Evolutionary conservation across 2,329 filamentous ascomycete genomes (phyloP).

Genomic region (Xylaria sp.): DNA sequence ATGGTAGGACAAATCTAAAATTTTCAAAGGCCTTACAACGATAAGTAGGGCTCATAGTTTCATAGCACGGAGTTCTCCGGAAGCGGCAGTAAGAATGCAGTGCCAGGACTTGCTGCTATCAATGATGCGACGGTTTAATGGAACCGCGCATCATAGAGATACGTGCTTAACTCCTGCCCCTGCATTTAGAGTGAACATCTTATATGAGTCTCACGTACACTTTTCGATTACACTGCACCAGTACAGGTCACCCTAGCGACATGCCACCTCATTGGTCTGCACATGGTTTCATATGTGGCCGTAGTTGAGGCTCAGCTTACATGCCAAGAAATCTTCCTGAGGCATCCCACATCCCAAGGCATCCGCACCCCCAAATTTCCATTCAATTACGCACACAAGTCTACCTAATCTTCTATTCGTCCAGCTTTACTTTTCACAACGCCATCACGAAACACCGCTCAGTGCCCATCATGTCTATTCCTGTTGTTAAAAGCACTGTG

Average conservation of each 20-base stretch:
- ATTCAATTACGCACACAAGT: neutral
- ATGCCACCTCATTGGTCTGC: constrained; percentile 6
- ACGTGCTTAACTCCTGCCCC: too few relatives aligned
- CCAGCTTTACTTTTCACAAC: neutral
- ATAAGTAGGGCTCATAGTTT: too few relatives aligned
- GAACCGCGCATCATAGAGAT: neutral
- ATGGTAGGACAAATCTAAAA: too few relatives aligned
- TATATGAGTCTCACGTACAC: neutral
- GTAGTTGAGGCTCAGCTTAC: constrained; percentile 13
- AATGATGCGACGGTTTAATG: neutral
- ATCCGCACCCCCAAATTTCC: neutral
- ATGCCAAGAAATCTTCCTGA: neutral
- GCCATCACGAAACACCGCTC: neutral
- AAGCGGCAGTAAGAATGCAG: neutral
- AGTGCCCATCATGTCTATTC: neutral
- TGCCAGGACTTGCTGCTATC: neutral
- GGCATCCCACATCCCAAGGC: neutral
- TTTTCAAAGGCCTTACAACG: too few relatives aligned
- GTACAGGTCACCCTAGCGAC: too few relatives aligned
- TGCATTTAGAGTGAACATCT: neutral
- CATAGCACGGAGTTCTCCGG: neutral
- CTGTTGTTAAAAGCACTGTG: neutral
- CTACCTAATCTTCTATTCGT: neutral
- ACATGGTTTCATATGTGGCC: neutral
- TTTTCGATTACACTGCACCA: neutral